Percentiles rank a stretch among this genome's conserved stretches.
These are phyloP conservation scores for Baorangia bicolor DNA, from an alignment of 768 basidiomycete genomes.

Conservation along the genomic window DNA sequence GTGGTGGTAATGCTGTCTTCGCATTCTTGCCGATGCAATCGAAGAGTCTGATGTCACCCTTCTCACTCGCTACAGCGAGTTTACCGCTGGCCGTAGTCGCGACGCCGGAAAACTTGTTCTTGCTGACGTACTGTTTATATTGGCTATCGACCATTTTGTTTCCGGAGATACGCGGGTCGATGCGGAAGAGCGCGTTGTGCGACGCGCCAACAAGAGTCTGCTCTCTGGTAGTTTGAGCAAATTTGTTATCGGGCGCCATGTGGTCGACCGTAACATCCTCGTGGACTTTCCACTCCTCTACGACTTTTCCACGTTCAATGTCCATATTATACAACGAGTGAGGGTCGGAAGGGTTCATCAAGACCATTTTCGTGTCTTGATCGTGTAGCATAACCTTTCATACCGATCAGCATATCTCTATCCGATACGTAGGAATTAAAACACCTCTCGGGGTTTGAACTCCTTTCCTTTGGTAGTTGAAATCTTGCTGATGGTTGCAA, in stretches of 20 bases:
- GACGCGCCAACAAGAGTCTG: constrained; percentile 94
- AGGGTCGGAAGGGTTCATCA: constrained; percentile 81
- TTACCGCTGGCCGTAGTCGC: constrained; percentile 84
- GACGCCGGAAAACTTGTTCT: constrained; percentile 93
- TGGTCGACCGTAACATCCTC: constrained; percentile 84
- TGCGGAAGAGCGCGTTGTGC: constrained; percentile 94
- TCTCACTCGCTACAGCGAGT: constrained; percentile 91
- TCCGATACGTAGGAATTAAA: constrained; percentile 15
- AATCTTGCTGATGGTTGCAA: constrained; percentile 83
- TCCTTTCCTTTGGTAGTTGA: constrained; percentile 75
- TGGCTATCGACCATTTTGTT: constrained; percentile 92
- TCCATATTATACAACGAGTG: constrained; percentile 89
- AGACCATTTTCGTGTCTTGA: constrained; percentile 92
- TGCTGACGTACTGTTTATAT: constrained; percentile 93
- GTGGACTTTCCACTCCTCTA: constrained; percentile 99
- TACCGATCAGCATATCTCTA: constrained; percentile 6
- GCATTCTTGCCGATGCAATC: constrained; percentile 98
- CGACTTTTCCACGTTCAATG: constrained; percentile 91
- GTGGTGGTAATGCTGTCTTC: constrained; percentile 93
- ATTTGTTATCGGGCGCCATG: constrained; percentile 91
- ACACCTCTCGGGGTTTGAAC: constrained; percentile 84
- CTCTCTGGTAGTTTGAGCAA: constrained; percentile 87
- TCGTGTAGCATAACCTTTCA: constrained; percentile 92
- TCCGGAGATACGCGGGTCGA: constrained; percentile 93
- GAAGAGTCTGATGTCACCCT: constrained; percentile 94